Percentiles rank a stretch among this genome's conserved stretches.
phyloP scores from a whole-genome alignment of 768 basidiomycete genomes.

The Mycena crocata region DNA sequence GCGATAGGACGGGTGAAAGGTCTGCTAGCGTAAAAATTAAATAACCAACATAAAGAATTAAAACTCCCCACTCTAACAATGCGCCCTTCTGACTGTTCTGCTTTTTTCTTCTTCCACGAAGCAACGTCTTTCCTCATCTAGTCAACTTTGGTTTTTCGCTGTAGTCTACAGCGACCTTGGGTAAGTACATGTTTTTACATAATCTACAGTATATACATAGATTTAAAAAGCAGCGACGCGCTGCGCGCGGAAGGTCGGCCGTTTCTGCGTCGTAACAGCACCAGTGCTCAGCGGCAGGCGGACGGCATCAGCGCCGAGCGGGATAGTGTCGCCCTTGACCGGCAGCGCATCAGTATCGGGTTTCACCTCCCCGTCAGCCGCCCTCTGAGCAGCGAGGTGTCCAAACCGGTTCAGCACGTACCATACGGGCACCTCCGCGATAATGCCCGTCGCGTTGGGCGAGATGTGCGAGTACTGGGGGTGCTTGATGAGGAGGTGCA shows the following conservation, averaged over 20 bases:
- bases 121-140: no score
- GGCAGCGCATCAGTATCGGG: constrained; percentile 11
- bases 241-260: constrained; percentile 21
- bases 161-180: no score
- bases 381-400: neutral
- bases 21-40: no score
- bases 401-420: constrained; percentile 29
- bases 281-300: constrained; percentile 10
- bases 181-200: no score
- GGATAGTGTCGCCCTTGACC: constrained; percentile 12
- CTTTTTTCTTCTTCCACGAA: no score
- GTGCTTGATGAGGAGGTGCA: constrained; percentile 27
- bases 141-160: no score
- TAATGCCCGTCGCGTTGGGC: constrained; percentile 19
- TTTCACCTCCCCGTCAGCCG: neutral
- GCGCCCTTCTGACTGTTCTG: no score
- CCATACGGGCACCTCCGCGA: constrained; percentile 28
- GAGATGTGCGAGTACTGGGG: constrained; percentile 33
- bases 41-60: no score
- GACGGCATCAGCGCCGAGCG: constrained; percentile 4
- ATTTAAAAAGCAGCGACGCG: constrained; percentile 22
- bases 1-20: no score
- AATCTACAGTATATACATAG: neutral
- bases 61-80: no score
- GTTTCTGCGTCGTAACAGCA: constrained; percentile 13